Evolutionary conservation across 2,329 filamentous ascomycete species (phyloP).

Genomic region (Ceratocystis diversiconidia): DNA sequence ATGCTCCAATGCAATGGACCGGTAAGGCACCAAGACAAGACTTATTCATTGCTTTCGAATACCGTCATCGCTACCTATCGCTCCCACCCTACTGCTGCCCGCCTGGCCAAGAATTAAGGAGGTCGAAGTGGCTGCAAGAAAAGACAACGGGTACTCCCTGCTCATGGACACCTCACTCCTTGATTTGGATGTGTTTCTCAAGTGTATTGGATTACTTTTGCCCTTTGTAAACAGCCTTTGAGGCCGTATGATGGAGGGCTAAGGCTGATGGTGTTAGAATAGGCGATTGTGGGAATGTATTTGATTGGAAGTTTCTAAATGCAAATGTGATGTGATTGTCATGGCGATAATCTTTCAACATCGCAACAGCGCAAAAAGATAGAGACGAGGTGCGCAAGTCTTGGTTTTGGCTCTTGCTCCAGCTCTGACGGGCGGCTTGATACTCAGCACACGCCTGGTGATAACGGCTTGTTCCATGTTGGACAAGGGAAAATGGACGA

Average conservation of each 20-base stretch:
- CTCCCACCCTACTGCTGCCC: not conserved
- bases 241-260: not conserved
- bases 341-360: not conserved
- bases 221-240: not conserved
- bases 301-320: not conserved
- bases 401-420: no score
- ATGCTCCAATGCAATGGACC: not conserved
- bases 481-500: not conserved
- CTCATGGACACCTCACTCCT: no score
- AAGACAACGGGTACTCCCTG: no score
- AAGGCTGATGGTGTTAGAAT: not conserved
- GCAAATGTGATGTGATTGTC: conserved; percentile 1
- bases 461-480: not conserved
- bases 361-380: not conserved
- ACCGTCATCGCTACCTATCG: not conserved
- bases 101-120: no score
- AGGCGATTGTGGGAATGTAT: no score
- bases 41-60: not conserved
- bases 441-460: not conserved
- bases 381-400: no score
- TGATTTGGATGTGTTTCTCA: no score
- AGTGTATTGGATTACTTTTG: not conserved
- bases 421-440: not conserved
- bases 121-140: no score
- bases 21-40: not conserved